Evolutionary conservation across 176 grass and related monocot species (phyloP).

Genomic region (Lolium perenne): DNA sequence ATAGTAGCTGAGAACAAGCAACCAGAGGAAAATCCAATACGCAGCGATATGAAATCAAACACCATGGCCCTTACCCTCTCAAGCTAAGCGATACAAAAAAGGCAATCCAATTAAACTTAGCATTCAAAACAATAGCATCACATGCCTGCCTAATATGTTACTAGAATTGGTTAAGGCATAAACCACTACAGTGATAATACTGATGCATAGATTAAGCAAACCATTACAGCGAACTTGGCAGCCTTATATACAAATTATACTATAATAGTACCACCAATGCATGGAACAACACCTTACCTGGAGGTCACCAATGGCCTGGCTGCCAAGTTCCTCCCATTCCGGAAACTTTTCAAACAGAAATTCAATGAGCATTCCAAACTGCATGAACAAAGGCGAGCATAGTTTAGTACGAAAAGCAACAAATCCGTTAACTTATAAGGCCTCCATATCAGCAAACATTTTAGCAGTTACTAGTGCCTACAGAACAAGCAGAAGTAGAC

Average conservation of each 20-base stretch:
- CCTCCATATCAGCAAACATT: slow-evolving; percentile 16
- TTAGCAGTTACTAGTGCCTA: slow-evolving; percentile 6
- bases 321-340: slow-evolving; percentile 80
- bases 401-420: neutral
- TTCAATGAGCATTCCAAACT: slow-evolving; percentile 99
- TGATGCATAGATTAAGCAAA: neutral
- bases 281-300: slow-evolving; percentile 59
- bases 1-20: slow-evolving; percentile 5
- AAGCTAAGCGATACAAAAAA: neutral
- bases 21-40: neutral
- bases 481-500: slow-evolving; percentile 3
- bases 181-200: slow-evolving; percentile 18
- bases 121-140: neutral
- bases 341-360: slow-evolving; percentile 95
- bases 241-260: neutral
- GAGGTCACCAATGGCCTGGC: slow-evolving; percentile 91
- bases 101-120: neutral
- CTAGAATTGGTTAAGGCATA: neutral
- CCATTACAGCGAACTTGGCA: too few species aligned
- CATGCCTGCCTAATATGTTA: slow-evolving; percentile 4
- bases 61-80: neutral
- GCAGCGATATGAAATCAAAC: neutral
- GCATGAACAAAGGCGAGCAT: slow-evolving; percentile 44
- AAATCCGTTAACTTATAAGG: neutral
- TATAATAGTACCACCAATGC: slow-evolving; percentile 20